Evolutionary conservation across 225 moss, liverwort and hornwort genomes (phyloP).

Genomic region (Antitrichia curtipendula): DNA sequence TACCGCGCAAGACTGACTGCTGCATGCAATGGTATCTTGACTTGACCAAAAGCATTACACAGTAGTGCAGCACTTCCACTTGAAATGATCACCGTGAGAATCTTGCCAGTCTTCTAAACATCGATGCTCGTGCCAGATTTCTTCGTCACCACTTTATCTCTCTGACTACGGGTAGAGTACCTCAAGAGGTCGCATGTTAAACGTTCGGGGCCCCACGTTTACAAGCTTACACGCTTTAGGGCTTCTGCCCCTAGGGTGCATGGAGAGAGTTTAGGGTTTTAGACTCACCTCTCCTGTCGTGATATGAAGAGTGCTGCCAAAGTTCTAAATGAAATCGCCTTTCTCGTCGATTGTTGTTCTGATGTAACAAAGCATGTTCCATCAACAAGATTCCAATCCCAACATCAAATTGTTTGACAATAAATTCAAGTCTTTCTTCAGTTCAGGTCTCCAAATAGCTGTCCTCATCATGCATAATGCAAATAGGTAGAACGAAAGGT

Average conservation of each 20-base stretch:
- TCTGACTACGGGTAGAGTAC: too few relatives aligned
- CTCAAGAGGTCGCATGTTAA: too few relatives aligned
- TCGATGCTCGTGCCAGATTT: neutral
- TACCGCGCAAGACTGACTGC: too few relatives aligned
- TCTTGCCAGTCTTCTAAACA: neutral
- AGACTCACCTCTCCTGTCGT: too few relatives aligned
- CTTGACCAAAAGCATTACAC: too few relatives aligned
- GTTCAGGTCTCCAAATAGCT: conserved; percentile 45
- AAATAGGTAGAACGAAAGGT: conserved; percentile 32
- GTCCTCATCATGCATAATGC: conserved; percentile 18
- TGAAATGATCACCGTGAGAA: neutral
- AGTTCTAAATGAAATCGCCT: neutral
- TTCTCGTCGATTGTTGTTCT: rapidly evolving
- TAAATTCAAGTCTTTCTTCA: neutral
- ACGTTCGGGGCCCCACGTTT: too few relatives aligned
- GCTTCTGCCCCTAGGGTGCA: rapidly evolving
- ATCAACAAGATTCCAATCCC: neutral
- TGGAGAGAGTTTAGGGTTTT: too few relatives aligned
- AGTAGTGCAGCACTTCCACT: neutral
- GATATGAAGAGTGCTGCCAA: too few relatives aligned
- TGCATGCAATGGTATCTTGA: neutral
- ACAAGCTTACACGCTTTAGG: neutral
- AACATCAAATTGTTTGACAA: rapidly evolving
- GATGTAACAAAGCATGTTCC: too few relatives aligned
- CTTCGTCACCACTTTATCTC: neutral